Conservation (phyloP, 2,329 filamentous ascomycete genomes). For the Rosellinia necatrix region DNA sequence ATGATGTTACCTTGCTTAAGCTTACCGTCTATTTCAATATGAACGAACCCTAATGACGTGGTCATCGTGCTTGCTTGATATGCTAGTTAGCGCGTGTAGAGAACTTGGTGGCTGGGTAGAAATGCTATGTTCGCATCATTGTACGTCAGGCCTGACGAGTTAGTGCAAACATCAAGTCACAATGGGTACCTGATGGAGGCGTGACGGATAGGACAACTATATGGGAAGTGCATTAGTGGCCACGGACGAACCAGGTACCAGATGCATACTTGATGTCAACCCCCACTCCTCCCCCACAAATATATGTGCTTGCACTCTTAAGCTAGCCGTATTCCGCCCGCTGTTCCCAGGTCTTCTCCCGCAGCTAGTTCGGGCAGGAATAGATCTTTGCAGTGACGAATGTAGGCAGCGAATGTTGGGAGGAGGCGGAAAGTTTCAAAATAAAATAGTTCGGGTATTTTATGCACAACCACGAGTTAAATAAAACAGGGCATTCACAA, state of each 20-base stretch:
- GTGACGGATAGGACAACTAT: not conserved
- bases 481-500: no score
- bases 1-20: not conserved
- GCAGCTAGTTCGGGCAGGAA: no score
- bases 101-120: no score
- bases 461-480: no score
- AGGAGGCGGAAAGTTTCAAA: no score
- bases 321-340: no score
- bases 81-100: no score
- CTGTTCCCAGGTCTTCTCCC: no score
- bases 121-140: not conserved
- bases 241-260: constrained; percentile 6
- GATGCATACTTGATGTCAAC: constrained; percentile 4
- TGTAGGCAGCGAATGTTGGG: no score
- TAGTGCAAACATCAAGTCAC: not conserved
- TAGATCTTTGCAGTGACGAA: no score
- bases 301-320: no score
- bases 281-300: not conserved
- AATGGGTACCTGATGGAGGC: not conserved
- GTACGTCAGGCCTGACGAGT: not conserved
- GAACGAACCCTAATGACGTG: not conserved
- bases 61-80: not conserved
- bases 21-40: not conserved
- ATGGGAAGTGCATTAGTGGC: not conserved
- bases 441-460: no score